These are phyloP conservation scores for Brettanomyces sp. DNA, from an alignment of 805 yeast species.

Conservation along the genomic window DNA sequence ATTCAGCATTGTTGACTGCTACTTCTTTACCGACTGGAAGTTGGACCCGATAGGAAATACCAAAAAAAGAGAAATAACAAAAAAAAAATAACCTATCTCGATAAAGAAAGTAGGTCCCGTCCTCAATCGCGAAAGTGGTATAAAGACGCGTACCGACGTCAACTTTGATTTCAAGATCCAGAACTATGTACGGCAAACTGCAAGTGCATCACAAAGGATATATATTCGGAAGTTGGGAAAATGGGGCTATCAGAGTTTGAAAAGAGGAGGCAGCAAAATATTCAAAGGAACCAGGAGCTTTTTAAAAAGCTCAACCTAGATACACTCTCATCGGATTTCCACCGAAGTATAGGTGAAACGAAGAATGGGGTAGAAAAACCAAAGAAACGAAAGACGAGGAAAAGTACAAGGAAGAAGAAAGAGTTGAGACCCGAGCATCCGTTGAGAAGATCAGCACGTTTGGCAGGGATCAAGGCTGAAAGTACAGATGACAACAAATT, in stretches of 20 bases:
- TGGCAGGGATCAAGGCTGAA: slow-evolving; percentile 54
- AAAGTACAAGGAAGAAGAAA: slow-evolving; percentile 23
- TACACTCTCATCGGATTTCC: slow-evolving; percentile 43
- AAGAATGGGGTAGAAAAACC: slow-evolving; percentile 12
- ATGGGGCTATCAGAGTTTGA: slow-evolving; percentile 55
- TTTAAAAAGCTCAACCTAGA: slow-evolving; percentile 63
- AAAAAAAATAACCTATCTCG: too few species aligned
- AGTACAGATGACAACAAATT: slow-evolving; percentile 40
- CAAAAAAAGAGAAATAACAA: too few species aligned
- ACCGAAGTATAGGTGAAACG: slow-evolving; percentile 17
- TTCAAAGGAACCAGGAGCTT: slow-evolving; percentile 72
- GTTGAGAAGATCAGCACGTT: slow-evolving; percentile 64
- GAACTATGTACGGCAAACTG: too few species aligned
- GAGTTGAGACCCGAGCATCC: slow-evolving; percentile 33
- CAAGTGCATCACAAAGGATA: too few species aligned
- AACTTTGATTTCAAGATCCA: too few species aligned
- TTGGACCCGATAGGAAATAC: too few species aligned
- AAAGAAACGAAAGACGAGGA: slow-evolving; percentile 15
- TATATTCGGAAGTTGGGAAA: too few species aligned
- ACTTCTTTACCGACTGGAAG: too few species aligned
- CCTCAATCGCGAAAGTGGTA: too few species aligned
- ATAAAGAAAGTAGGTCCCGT: too few species aligned
- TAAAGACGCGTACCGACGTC: too few species aligned
- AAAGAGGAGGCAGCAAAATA: slow-evolving; percentile 63
- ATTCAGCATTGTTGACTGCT: too few species aligned